These are phyloP conservation scores for Citrus australasica DNA, from an alignment of 345 rosid species.

Conservation along the genomic window DNA sequence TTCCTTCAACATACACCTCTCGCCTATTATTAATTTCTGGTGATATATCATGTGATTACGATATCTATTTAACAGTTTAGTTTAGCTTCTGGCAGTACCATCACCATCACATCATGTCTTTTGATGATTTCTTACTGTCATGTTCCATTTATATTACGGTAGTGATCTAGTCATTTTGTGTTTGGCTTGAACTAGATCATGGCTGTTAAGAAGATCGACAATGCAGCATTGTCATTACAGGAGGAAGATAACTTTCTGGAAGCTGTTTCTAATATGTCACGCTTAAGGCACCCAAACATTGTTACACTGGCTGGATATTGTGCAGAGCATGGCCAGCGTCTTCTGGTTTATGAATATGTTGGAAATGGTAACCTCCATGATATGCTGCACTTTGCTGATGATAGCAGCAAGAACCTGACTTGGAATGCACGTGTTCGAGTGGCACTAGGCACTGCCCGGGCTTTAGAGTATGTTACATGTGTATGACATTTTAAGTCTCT, in stretches of 20 bases:
- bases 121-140: not conserved
- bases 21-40: too few species aligned
- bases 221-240: constrained; percentile 79
- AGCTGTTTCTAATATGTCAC: constrained; percentile 91
- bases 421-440: constrained; percentile 99
- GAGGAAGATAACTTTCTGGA: constrained; percentile 93
- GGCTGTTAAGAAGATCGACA: constrained; percentile 96
- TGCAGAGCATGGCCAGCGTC: constrained; percentile 95
- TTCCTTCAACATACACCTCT: not conserved
- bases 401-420: constrained; percentile 55
- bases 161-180: constrained; percentile 7
- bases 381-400: constrained; percentile 76
- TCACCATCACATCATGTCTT: not conserved
- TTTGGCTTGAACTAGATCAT: constrained; percentile 44
- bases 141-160: not conserved
- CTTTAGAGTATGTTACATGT: constrained; percentile 79
- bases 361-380: constrained; percentile 85
- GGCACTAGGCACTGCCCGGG: constrained; percentile 96
- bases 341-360: constrained; percentile 76
- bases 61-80: not conserved
- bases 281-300: constrained; percentile 89
- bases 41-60: not conserved
- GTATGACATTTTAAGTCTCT: constrained; percentile 7
- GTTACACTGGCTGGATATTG: constrained; percentile 85
- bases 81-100: not conserved